phyloP scores from a whole-genome alignment of 805 yeast genomes.

The Barnettozyma siamensis region DNA sequence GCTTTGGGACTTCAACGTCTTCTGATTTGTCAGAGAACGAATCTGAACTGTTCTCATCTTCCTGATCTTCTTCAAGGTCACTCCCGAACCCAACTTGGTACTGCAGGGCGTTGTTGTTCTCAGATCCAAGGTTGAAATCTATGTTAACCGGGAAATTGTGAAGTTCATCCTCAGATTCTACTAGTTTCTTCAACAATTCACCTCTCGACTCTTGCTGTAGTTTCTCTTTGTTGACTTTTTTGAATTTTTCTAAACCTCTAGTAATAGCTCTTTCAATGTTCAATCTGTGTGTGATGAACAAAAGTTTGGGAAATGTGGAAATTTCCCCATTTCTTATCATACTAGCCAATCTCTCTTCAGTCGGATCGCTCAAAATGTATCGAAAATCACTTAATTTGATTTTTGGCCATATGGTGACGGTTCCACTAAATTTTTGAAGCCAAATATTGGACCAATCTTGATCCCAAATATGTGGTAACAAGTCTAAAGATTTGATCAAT shows the following conservation, averaged over 20 bases:
- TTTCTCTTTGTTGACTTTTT: conserved; percentile 4
- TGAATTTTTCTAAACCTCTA: conserved; percentile 36
- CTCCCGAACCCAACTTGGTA: conserved; percentile 11
- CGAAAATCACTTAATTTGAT: conserved; percentile 52
- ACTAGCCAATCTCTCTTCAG: conserved; percentile 45
- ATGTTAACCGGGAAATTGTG: neutral
- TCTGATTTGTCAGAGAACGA: conserved; percentile 3
- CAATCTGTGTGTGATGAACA: conserved; percentile 59
- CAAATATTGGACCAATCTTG: conserved; percentile 80
- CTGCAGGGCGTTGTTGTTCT: conserved; percentile 3
- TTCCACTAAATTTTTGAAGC: conserved; percentile 68
- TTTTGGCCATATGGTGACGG: conserved; percentile 73
- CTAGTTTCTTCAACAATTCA: conserved; percentile 2
- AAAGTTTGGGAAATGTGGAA: conserved; percentile 59
- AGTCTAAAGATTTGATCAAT: conserved; percentile 55
- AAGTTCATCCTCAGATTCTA: conserved; percentile 12
- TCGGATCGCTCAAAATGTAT: conserved; percentile 65
- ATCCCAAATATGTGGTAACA: conserved; percentile 61
- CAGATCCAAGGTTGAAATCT: conserved; percentile 3
- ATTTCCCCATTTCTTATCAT: conserved; percentile 59
- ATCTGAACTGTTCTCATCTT: neutral
- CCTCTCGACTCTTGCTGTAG: conserved; percentile 1
- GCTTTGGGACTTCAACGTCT: neutral
- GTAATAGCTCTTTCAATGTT: conserved; percentile 61
- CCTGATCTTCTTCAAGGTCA: conserved; percentile 8